Base-by-base conservation (phyloP, 768 basidiomycete genomes). In the Amanita subjunquillea region DNA sequence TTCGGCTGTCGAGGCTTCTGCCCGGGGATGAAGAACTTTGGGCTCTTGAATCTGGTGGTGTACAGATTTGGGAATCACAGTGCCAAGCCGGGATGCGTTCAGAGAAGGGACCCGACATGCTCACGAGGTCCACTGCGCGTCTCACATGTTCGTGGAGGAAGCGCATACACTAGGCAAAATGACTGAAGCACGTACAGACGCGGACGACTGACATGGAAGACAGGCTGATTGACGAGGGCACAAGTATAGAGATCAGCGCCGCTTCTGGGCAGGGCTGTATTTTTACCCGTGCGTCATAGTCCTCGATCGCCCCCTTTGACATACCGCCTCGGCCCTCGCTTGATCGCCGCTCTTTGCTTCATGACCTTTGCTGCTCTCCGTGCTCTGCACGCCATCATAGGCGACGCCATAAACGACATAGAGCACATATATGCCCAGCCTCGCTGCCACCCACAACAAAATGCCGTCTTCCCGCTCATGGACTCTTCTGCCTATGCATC, bases 391-490 rank as follows among this genome's bases (percentile, higher is more conserved):
- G 65, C 74, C 56, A 76, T 87, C 60, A 76, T 88, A 58, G 81
- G 79, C 59, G 72, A 82, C 57, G 83, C 85, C 23, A 67, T 87
- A 56, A 75, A 80, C 65, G 82, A 85, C 58, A 82, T 88, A 13
- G 79, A 86, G 63, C 69, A 68, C 48, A 68, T 84, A 48, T 86
- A 82, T 61, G 63, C 67, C 27, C 50, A 65, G 6, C 60, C 67
- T 36, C 53, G 55, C 46, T 22, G n/a, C 50, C 22, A 29, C 54
- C 34, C 30, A 32, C 20, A 22, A 3, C 32, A 42, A 32, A 9
- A 20, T 38, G 46, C 17, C 50, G n/a, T 43, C 50, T 17, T 57
- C 22, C 41, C 54, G 6, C 39, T 42, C 17, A 20, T 37, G 10
- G 48, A 42, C 13, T 55, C 38, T 25, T 50, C 47, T 15, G 50